Evolutionary conservation across 1,284 basidiomycete species (phyloP).

Genomic region (Irpex rosettiformis): DNA sequence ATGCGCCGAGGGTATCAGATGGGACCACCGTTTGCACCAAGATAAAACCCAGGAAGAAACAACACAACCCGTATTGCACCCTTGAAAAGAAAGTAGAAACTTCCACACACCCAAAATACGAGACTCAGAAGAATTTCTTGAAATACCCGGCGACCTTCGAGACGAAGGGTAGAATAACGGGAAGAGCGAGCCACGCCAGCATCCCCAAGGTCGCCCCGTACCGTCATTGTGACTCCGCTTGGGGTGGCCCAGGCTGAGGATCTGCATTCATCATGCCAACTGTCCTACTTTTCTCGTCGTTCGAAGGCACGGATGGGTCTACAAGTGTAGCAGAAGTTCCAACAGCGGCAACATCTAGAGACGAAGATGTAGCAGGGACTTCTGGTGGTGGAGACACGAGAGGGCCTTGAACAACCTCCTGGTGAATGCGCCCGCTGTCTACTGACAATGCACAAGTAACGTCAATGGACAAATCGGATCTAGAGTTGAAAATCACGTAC

Average conservation of each 20-base stretch:
- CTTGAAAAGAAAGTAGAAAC: constrained; percentile 16
- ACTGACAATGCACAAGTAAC: neutral
- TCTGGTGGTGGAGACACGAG: neutral
- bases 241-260: constrained; percentile 12
- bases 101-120: constrained; percentile 21
- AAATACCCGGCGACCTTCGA: constrained; percentile 60
- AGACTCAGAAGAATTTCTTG: constrained; percentile 37
- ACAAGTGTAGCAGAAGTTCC: neutral
- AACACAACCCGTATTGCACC: constrained; percentile 8
- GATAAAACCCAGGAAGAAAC: constrained; percentile 7
- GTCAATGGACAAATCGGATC: neutral
- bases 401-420: neutral
- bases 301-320: neutral
- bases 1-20: constrained; percentile 9
- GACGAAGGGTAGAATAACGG: constrained; percentile 42
- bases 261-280: neutral
- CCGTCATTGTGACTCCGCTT: constrained; percentile 40
- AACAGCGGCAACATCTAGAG: neutral
- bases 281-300: neutral
- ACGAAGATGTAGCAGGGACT: neutral
- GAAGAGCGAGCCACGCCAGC: constrained; percentile 42
- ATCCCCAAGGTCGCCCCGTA: constrained; percentile 56
- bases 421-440: constrained; percentile 2
- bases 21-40: neutral
- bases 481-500: constrained; percentile 5